Base-by-base conservation (phyloP, 2,329 filamentous ascomycete genomes). In the Allantophomopsis cytisporea region DNA sequence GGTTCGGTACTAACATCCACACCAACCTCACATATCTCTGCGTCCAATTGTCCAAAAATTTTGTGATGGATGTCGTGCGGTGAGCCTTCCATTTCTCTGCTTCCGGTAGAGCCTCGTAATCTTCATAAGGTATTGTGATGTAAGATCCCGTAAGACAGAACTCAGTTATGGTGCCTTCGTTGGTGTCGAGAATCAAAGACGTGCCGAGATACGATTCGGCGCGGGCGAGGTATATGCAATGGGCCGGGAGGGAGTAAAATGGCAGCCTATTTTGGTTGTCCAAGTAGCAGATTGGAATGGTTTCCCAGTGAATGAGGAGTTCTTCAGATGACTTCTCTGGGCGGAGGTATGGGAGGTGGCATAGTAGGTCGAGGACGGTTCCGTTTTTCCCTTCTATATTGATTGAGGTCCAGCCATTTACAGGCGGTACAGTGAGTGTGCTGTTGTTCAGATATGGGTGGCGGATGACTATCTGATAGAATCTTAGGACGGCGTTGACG, bases 151-250 rank as follows among this genome's bases (percentile, higher is more conserved):
- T 14, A 13, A 14, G 34, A 17, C 34, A 35, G 34, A 35, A 35
- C 20, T 35, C 34, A 35, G 34, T 35, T 35, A 35, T 35, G n/a
- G 34, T 35, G 34, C 34, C 34, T 35, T 35, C 34, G 34, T 35
- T 35, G 12, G 34, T 35, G 34, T 20, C 34, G 17, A 21, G 20
- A 21, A 21, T 21, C 20, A 21, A 21, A 21, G 8, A 21, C 5
- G 20, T 21, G 20, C 20, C 20, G 5, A 21, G 20, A 21, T 21
- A 21, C 5, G 20, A 16, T 35, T 35, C 14, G 34, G 34, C 34
- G 20, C 34, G 34, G 14, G 34, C 34, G 34, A 35, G 34, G 34
- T 16, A 35, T 12, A 35, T 35, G 34, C 34, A 35, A 14, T 35
- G 34, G 34, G 34, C 34, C n/a, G 34, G 34, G 34, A 35, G 14